Evolutionary conservation across 1,139 yeast genomes (phyloP).

Genomic region (Candida pseudocylindracea): DNA sequence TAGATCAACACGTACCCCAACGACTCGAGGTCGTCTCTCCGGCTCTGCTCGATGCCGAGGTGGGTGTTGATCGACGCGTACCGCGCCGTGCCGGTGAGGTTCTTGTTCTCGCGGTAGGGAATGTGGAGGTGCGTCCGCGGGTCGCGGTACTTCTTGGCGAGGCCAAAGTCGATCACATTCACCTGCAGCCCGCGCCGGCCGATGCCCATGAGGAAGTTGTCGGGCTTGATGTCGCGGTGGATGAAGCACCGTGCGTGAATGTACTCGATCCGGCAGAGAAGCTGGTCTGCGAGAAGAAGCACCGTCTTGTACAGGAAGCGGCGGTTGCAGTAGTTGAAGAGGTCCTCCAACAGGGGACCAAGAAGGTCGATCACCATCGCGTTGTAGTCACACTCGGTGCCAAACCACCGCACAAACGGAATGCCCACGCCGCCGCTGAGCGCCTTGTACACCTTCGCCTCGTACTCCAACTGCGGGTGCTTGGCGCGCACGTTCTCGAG

Average conservation of each 20-base stretch:
- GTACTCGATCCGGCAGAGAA: slow-evolving; percentile 83
- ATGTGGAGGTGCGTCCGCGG: slow-evolving; percentile 91
- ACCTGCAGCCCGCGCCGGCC: slow-evolving; percentile 92
- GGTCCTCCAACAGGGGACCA: slow-evolving; percentile 90
- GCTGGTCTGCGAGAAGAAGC: slow-evolving; percentile 78
- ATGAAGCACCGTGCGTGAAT: slow-evolving; percentile 91
- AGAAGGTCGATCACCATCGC: slow-evolving; percentile 92
- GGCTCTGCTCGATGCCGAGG: slow-evolving; percentile 87
- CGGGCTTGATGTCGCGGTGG: slow-evolving; percentile 87
- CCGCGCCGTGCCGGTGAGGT: slow-evolving; percentile 93
- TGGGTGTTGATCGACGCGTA: slow-evolving; percentile 93
- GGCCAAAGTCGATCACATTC: slow-evolving; percentile 89
- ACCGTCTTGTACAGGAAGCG: slow-evolving; percentile 89
- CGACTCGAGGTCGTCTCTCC: slow-evolving; percentile 93
- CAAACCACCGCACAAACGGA: slow-evolving; percentile 94
- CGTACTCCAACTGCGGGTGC: slow-evolving; percentile 94
- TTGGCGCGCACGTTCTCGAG: slow-evolving; percentile 77
- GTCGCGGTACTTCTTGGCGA: slow-evolving; percentile 89
- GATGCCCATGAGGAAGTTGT: slow-evolving; percentile 90
- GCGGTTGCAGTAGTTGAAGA: slow-evolving; percentile 88
- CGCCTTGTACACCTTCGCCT: slow-evolving; percentile 86
- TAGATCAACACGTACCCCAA: slow-evolving; percentile 89
- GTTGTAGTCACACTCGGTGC: slow-evolving; percentile 89
- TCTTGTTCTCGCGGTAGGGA: slow-evolving; percentile 90
- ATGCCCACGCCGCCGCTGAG: slow-evolving; percentile 94